Base-by-base conservation (phyloP, 257 asterid species). In the Apocynum venetum region DNA sequence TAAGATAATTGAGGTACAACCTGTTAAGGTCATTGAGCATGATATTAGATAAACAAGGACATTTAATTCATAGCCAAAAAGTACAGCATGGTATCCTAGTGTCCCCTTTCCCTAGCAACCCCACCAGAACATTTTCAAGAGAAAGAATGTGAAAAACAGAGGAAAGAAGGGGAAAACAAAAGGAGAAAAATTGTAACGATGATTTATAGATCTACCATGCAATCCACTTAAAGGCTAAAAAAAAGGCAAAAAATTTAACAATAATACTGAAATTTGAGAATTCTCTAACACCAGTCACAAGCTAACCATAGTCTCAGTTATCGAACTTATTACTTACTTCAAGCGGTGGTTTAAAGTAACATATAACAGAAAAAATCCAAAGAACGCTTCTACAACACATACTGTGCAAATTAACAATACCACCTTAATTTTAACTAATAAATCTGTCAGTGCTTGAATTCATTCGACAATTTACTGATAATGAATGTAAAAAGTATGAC, bases 1-100 rank as follows among this genome's bases (percentile, higher is more conserved):
- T n/a, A 88, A 78, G 98, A 90, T 85, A 93, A 81, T 74, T 87
- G 89, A 82, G 98, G 98, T 38, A 88, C 83, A 80, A 91, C 97
- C 98, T 91, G 87, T 47, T 44, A 67, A 68, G 40, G 4, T 59
- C 65, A 38, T 73, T 47, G 47, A 65, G 76, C 38, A 65, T 67
- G 65, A 77, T 4, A 51, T 72, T 67, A 75, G 52, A 71, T 36
- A 35, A 73, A 25, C 6, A 31, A 74, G 46, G 48, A 64, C 43
- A 75, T 19, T 55, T 44, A 48, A 75, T 67, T 10, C 56, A 61
- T 25, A 19, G 55, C 73, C 70, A 44, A 15, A 38, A 1, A 57
- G 31, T 55, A 13, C 6, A 17, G 2, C 6, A 15, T 19, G 4
- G 6, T 13, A 41, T 25, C 41, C 31, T 25, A 25, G 31, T 25